Conservation (phyloP, 2,329 filamentous ascomycete genomes). For the Colletotrichum echinochloae region DNA sequence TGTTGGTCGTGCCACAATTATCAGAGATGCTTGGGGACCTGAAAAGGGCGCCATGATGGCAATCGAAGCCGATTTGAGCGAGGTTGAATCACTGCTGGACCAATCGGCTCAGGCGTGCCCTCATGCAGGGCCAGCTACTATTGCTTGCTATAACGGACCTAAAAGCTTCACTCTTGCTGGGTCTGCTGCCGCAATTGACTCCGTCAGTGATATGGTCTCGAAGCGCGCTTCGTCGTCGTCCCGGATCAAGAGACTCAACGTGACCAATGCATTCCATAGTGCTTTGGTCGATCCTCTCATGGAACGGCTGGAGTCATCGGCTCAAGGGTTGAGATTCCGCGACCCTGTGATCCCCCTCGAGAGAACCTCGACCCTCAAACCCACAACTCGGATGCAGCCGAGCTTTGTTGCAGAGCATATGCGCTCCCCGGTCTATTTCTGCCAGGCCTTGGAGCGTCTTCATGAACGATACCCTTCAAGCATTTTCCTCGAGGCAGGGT, state of each 20-base stretch:
- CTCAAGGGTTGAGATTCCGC: conserved; percentile 18
- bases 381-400: neutral
- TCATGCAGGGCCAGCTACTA: conserved; percentile 44
- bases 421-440: conserved; percentile 58
- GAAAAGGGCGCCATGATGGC: conserved; percentile 56
- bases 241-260: conserved; percentile 54
- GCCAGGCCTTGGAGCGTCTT: conserved; percentile 56
- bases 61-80: conserved; percentile 48
- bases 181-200: conserved; percentile 48
- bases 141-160: conserved; percentile 63
- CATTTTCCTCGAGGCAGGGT: conserved; percentile 58
- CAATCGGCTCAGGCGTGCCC: neutral
- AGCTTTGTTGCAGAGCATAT: conserved; percentile 52
- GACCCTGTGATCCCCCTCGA: conserved; percentile 2
- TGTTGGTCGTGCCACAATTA: conserved; percentile 45
- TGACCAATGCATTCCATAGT: conserved; percentile 63
- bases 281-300: conserved; percentile 53
- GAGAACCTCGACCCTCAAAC: neutral
- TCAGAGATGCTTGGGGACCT: conserved; percentile 49
- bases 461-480: conserved; percentile 44
- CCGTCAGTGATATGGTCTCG: conserved; percentile 29
- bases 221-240: conserved; percentile 30
- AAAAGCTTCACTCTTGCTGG: conserved; percentile 58
- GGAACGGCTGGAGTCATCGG: conserved; percentile 45
- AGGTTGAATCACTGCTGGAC: neutral